Evolutionary conservation across 352 stramenopile genomes (phyloP).

Genomic region (Halophytophthora batemanensis): DNA sequence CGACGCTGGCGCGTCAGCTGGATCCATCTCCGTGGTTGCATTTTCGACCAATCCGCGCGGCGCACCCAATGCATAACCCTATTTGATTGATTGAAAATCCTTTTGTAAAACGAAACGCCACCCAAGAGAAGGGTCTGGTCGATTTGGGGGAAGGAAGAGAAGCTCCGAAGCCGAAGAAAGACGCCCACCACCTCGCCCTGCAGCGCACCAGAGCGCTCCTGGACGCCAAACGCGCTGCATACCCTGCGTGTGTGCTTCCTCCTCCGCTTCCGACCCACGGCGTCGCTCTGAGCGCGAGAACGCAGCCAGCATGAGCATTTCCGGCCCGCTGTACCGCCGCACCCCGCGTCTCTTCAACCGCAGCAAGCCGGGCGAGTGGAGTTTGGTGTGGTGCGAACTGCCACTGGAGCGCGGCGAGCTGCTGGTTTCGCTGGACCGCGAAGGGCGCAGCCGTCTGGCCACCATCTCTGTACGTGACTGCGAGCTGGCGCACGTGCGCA

Average conservation of each 20-base stretch:
- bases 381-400: constrained; percentile 76
- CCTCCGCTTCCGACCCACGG: background rate
- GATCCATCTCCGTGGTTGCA: no score
- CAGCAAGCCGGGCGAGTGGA: constrained; percentile 75
- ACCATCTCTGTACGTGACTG: constrained; percentile 60
- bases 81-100: no score
- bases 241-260: background rate
- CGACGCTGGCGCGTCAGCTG: background rate
- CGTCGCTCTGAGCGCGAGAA: background rate
- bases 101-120: no score
- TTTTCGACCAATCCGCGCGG: no score
- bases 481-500: constrained; percentile 79
- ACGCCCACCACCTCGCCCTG: background rate
- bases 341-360: constrained; percentile 68
- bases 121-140: no score
- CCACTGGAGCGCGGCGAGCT: constrained; percentile 58
- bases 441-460: constrained; percentile 48
- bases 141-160: constrained; percentile 1
- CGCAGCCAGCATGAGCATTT: constrained; percentile 45
- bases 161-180: background rate
- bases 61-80: no score
- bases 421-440: constrained; percentile 59
- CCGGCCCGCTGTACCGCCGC: constrained; percentile 67
- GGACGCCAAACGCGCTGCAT: background rate
- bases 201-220: background rate